Percentiles rank a stretch among this genome's conserved stretches.
These are phyloP conservation scores for Kodamaea neixiangensis DNA, from an alignment of 805 yeast genomes.

Conservation along the genomic window DNA sequence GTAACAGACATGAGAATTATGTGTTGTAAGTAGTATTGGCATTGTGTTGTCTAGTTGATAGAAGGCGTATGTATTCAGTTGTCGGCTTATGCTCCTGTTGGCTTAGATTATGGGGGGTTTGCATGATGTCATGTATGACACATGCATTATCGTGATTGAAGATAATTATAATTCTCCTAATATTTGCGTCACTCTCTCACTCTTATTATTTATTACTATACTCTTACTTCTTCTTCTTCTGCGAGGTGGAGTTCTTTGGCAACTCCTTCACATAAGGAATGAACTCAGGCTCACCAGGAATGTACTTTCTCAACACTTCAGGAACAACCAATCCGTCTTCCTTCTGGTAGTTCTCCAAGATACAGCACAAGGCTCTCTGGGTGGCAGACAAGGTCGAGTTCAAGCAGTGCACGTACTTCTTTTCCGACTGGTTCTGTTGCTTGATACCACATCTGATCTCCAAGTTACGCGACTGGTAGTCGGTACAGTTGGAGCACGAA, in stretches of 20 bases:
- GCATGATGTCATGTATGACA: no score
- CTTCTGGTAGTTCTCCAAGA: conserved; percentile 96
- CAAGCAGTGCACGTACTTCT: conserved; percentile 97
- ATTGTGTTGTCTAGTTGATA: no score
- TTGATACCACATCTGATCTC: conserved; percentile 99
- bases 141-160: no score
- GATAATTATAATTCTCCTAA: not conserved
- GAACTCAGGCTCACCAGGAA: conserved; percentile 98
- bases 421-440: conserved; percentile 90
- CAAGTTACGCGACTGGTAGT: conserved; percentile 96
- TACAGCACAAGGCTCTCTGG: conserved; percentile 96
- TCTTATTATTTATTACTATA: conserved; percentile 6
- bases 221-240: conserved; percentile 49
- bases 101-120: no score
- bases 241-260: conserved; percentile 91
- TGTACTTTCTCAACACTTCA: conserved; percentile 91
- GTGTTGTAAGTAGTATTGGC: not conserved
- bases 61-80: no score
- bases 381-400: conserved; percentile 98
- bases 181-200: not conserved
- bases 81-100: no score
- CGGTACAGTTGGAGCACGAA: conserved; percentile 98
- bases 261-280: conserved; percentile 86
- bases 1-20: not conserved
- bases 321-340: conserved; percentile 94